Conservation (phyloP, 1,139 yeast genomes). For the Kodamaea fungicola region DNA sequence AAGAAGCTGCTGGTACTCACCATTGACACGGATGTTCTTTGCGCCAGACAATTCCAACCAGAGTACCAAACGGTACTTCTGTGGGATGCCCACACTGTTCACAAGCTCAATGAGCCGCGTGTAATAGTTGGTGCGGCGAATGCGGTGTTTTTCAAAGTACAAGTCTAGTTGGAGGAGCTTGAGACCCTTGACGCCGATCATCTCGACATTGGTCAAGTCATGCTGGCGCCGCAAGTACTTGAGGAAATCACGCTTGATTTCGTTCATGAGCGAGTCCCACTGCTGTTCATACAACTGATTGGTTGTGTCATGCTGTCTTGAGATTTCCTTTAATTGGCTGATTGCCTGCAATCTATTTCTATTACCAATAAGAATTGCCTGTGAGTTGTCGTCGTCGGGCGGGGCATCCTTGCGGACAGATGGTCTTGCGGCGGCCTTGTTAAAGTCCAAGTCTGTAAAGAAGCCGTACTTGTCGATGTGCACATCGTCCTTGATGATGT, state of each 20-base stretch:
- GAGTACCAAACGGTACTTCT: conserved; percentile 43
- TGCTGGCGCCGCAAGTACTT: conserved; percentile 12
- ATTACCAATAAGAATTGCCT: conserved; percentile 14
- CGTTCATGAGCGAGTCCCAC: conserved; percentile 35
- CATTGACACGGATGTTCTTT: conserved; percentile 42
- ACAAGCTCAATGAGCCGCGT: conserved; percentile 34
- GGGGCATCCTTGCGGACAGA: not conserved
- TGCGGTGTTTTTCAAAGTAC: conserved; percentile 8
- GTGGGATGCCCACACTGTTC: conserved; percentile 44
- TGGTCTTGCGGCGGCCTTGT: not conserved
- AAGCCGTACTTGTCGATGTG: conserved; percentile 53
- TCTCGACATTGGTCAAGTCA: conserved; percentile 17
- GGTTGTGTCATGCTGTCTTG: conserved; percentile 32
- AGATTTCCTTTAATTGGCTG: conserved; percentile 28
- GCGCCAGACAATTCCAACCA: conserved; percentile 61
- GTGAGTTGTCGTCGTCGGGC: conserved; percentile 3
- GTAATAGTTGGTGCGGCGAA: conserved; percentile 10
- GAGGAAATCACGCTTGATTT: conserved; percentile 23
- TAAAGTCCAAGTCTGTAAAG: conserved; percentile 22
- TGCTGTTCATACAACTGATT: conserved; percentile 24
- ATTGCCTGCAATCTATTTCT: conserved; percentile 15
- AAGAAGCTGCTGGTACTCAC: conserved; percentile 41
- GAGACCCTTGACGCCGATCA: conserved; percentile 38
- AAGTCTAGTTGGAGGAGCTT: conserved; percentile 21
- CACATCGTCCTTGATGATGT: conserved; percentile 12